Conservation (phyloP, 305 asterid species). For the Euphrasia arctica region DNA sequence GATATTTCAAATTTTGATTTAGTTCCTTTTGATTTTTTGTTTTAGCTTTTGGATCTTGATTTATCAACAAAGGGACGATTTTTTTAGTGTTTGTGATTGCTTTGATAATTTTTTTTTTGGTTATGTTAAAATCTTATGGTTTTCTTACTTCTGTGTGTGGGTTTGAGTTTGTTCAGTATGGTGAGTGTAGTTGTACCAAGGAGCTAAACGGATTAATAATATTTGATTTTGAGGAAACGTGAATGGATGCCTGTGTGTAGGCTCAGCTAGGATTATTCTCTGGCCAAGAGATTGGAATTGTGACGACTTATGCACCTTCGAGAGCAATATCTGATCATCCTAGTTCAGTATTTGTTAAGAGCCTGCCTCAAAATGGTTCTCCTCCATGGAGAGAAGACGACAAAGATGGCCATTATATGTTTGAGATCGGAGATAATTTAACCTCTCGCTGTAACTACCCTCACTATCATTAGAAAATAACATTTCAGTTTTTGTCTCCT, state of each 20-base stretch:
- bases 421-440: slow-evolving; percentile 95
- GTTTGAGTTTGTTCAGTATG: slow-evolving; percentile 22
- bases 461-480: slow-evolving; percentile 36
- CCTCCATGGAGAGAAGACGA: slow-evolving; percentile 93
- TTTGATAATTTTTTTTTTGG: neutral
- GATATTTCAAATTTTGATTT: neutral
- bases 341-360: slow-evolving; percentile 63
- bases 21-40: neutral
- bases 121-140: neutral
- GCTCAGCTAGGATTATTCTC: slow-evolving; percentile 85
- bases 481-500: slow-evolving; percentile 23
- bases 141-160: slow-evolving; percentile 9
- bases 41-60: neutral
- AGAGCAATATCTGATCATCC: slow-evolving; percentile 53
- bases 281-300: slow-evolving; percentile 80
- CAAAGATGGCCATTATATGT: slow-evolving; percentile 95
- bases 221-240: slow-evolving; percentile 45
- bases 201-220: slow-evolving; percentile 38
- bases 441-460: slow-evolving; percentile 93
- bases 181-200: slow-evolving; percentile 21
- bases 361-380: slow-evolving; percentile 70
- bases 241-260: slow-evolving; percentile 91
- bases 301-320: slow-evolving; percentile 72
- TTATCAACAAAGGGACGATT: neutral
- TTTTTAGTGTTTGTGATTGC: neutral